A percentile compares a stretch with the other conserved stretches of the same genome.
These are phyloP conservation scores for Basidioascus undulatus DNA, from an alignment of 768 basidiomycete genomes.

Conservation along the genomic window DNA sequence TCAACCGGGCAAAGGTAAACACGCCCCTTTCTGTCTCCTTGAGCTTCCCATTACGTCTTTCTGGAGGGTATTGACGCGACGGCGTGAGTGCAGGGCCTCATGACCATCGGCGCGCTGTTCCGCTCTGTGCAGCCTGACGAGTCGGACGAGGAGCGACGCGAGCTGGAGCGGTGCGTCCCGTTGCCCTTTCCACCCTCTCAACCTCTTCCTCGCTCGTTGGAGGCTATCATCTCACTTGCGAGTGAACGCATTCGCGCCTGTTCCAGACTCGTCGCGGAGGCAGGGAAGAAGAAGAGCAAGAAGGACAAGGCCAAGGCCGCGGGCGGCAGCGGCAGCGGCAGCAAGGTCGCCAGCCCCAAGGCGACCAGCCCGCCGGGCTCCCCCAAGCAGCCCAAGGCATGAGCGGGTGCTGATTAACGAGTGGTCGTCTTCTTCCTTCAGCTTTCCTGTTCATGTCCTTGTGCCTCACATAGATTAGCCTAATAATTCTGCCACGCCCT, in stretches of 20 bases:
- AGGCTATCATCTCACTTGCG: not conserved
- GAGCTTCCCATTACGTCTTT: not conserved
- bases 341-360: too few relatives aligned
- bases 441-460: too few relatives aligned
- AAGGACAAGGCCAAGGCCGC: too few relatives aligned
- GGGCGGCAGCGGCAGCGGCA: too few relatives aligned
- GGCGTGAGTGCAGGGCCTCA: constrained; percentile 51
- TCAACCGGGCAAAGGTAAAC: constrained; percentile 56
- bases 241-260: not conserved
- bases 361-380: too few relatives aligned
- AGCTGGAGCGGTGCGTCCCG: constrained; percentile 89
- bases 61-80: too few relatives aligned
- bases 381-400: too few relatives aligned
- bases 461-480: too few relatives aligned
- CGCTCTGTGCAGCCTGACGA: constrained; percentile 61
- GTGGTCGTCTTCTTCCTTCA: too few relatives aligned
- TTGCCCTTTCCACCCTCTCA: too few relatives aligned
- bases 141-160: constrained; percentile 69
- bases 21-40: not conserved
- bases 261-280: constrained; percentile 60
- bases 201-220: constrained; percentile 1
- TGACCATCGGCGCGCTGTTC: constrained; percentile 69
- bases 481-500: too few relatives aligned
- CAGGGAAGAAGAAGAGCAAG: constrained; percentile 37
- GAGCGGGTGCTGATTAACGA: too few relatives aligned